Evolutionary conservation across 23 red algal species (phyloP).

Genomic region (Chondrus crispus): DNA sequence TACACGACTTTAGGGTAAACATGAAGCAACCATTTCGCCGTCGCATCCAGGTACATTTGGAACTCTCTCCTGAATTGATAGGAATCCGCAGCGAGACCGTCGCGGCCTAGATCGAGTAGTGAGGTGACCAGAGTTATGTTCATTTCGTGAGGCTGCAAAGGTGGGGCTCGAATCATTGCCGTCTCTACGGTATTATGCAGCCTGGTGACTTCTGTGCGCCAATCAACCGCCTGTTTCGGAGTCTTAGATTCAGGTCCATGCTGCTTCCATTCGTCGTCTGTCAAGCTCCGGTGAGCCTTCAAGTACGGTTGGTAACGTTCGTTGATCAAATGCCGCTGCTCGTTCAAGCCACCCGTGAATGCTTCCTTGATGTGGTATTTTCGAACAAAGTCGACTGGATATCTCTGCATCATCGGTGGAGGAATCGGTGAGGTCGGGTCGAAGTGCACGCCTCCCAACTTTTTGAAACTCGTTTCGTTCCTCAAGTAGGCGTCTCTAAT

Average conservation of each 20-base stretch:
- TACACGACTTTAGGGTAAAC: conserved; percentile 59
- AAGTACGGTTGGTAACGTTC: conserved; percentile 31
- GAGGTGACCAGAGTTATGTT: conserved; percentile 60
- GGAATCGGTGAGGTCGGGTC: conserved; percentile 13
- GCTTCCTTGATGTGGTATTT: conserved; percentile 35
- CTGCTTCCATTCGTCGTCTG: conserved; percentile 38
- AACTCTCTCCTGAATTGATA: conserved; percentile 57
- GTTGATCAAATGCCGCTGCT: conserved; percentile 48
- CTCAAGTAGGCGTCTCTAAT: conserved; percentile 34
- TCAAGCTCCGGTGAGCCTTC: not conserved
- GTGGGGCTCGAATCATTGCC: conserved; percentile 55
- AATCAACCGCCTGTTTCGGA: not conserved
- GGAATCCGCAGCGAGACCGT: conserved; percentile 19
- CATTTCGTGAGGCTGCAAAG: conserved; percentile 28
- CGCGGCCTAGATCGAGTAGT: conserved; percentile 44
- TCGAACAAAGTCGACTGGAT: conserved; percentile 60
- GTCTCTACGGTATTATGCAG: conserved; percentile 47
- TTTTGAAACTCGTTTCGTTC: conserved; percentile 53
- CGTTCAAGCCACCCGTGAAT: conserved; percentile 26
- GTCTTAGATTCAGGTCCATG: not conserved
- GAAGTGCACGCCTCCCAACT: conserved; percentile 57
- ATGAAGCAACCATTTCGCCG: conserved; percentile 45
- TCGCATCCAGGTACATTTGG: conserved; percentile 62
- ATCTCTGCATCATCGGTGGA: conserved; percentile 37
- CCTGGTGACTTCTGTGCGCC: conserved; percentile 48